Conservation (phyloP, 2,329 filamentous ascomycete species). For the Aspergillus novoparasiticus region DNA sequence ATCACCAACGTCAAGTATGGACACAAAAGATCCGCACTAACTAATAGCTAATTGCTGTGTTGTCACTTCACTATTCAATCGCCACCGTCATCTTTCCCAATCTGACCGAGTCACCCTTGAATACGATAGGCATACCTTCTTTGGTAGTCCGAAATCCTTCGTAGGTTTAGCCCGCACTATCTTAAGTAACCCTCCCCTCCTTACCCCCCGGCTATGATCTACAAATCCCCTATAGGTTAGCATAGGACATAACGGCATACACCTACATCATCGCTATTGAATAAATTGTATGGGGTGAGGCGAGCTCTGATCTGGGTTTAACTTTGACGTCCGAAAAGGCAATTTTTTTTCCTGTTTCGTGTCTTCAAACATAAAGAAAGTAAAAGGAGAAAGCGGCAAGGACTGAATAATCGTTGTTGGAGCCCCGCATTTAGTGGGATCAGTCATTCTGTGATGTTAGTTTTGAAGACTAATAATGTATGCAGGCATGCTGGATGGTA, state of each 20-base stretch:
- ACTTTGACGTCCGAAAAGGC: neutral
- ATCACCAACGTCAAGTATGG: slow-evolving; percentile 9
- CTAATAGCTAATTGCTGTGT: slow-evolving; percentile 20
- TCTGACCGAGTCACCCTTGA: slow-evolving; percentile 6
- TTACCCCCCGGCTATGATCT: neutral
- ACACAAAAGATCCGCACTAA: slow-evolving; percentile 13
- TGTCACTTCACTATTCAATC: slow-evolving; percentile 21
- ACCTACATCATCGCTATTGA: neutral
- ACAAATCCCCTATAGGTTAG: neutral
- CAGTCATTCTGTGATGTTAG: slow-evolving; percentile 8
- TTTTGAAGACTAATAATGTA: slow-evolving; percentile 17
- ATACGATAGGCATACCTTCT: slow-evolving; percentile 15
- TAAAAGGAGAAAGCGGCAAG: neutral
- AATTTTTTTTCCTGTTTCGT: neutral
- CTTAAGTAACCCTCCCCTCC: neutral
- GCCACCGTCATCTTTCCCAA: slow-evolving; percentile 7
- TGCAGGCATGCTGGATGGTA: slow-evolving; percentile 18
- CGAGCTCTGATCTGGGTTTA: neutral
- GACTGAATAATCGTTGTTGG: neutral
- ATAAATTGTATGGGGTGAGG: neutral
- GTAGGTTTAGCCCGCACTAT: slow-evolving; percentile 5
- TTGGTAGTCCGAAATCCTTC: slow-evolving; percentile 8
- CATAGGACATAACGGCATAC: neutral
- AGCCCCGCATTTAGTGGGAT: slow-evolving; percentile 20
- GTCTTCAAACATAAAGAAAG: neutral